Percentiles rank a stretch among this genome's conserved stretches.
Conservation (phyloP, 1,284 basidiomycete genomes). For the Ustilago cynodontis region DNA sequence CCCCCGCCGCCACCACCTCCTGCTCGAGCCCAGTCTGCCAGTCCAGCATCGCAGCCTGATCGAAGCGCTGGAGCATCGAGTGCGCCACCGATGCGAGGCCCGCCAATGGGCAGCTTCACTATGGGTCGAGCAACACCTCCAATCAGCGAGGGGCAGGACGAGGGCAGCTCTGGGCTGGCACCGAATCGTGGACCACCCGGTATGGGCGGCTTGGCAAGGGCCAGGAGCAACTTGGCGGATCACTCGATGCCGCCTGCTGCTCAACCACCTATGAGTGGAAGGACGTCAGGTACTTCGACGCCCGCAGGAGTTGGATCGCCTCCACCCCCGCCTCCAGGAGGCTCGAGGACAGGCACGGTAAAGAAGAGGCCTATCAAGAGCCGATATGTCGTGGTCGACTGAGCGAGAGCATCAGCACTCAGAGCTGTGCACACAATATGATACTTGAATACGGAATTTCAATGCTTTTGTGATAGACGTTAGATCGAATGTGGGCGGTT, state of each 20-base stretch:
- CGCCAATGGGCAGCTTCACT: slow-evolving; percentile 1
- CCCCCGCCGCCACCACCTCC: slow-evolving; percentile 64
- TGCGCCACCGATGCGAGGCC: slow-evolving; percentile 42
- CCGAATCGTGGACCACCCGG: slow-evolving; percentile 25
- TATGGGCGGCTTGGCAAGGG: slow-evolving; percentile 34
- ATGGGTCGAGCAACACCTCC: slow-evolving; percentile 44
- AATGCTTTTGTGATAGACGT: not conserved
- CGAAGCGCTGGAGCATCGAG: slow-evolving; percentile 32
- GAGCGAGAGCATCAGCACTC: not conserved
- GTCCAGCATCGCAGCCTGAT: slow-evolving; percentile 56
- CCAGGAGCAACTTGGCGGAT: slow-evolving; percentile 61
- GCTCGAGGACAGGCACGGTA: slow-evolving; percentile 38
- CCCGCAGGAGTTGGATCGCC: slow-evolving; percentile 32
- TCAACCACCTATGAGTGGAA: slow-evolving; percentile 45
- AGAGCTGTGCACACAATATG: not conserved
- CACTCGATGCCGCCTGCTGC: slow-evolving; percentile 57
- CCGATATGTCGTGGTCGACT: slow-evolving; percentile 67
- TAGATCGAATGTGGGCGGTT: no score
- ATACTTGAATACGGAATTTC: not conserved
- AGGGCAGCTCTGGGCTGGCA: slow-evolving; percentile 37
- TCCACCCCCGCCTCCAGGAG: slow-evolving; percentile 49
- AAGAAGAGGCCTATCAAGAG: slow-evolving; percentile 68
- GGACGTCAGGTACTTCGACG: slow-evolving; percentile 20
- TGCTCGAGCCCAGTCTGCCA: slow-evolving; percentile 55
- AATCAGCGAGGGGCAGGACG: slow-evolving; percentile 45